These are phyloP conservation scores for Cladorrhinum samala DNA, from an alignment of 495 filamentous ascomycete genomes.

Conservation along the genomic window DNA sequence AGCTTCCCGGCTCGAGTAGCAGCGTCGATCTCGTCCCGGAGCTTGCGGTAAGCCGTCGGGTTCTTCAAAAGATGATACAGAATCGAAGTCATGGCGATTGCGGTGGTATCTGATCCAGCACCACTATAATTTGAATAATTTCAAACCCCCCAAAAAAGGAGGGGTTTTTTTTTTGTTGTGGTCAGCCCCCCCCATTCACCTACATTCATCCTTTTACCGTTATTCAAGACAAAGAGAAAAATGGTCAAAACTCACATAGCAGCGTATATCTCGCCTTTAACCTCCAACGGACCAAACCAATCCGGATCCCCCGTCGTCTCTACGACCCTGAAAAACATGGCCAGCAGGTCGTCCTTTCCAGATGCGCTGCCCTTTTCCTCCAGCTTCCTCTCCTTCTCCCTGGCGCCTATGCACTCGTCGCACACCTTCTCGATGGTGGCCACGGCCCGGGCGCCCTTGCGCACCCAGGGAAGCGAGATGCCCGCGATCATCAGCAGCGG, in stretches of 20 bases:
- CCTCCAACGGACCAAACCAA: neutral
- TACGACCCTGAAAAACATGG: neutral
- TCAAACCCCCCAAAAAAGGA: too few species aligned
- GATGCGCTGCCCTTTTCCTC: neutral
- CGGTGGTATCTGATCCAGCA: neutral
- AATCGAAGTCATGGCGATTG: neutral
- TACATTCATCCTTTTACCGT: too few species aligned
- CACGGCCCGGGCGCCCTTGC: neutral
- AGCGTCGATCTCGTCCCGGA: neutral
- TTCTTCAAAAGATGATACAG: conserved; percentile 1
- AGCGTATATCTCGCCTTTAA: neutral
- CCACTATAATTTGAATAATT: neutral
- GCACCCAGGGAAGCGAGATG: neutral
- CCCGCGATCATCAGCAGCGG: neutral
- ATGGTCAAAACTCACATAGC: too few species aligned
- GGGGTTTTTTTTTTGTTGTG: too few species aligned
- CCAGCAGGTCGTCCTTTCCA: neutral
- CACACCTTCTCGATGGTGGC: neutral
- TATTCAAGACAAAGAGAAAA: too few species aligned
- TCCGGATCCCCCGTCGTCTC: neutral
- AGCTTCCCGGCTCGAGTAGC: neutral
- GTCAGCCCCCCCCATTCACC: too few species aligned
- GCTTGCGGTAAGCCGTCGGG: neutral
- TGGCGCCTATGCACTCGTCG: neutral
- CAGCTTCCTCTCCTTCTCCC: neutral